Conservation (phyloP, 257 asterid genomes). For the Fraxinus pennsylvanica region DNA sequence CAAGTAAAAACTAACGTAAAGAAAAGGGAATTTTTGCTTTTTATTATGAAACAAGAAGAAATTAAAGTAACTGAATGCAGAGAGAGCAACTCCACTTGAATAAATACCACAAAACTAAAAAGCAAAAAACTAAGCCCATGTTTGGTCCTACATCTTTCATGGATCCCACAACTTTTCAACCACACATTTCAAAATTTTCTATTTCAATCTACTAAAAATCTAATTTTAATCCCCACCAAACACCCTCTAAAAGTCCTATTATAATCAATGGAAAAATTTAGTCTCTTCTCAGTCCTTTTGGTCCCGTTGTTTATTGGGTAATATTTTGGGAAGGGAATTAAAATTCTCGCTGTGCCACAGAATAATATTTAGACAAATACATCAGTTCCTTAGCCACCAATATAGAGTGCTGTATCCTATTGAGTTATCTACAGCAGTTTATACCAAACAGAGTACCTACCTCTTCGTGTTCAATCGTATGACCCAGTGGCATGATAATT, state of each 20-base stretch:
- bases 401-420: neutral
- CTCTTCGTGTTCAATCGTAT: slow-evolving; percentile 96
- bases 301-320: neutral
- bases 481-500: slow-evolving; percentile 92
- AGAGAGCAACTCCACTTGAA: neutral
- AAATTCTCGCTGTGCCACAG: neutral
- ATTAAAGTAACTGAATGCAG: neutral
- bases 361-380: neutral
- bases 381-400: neutral
- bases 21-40: neutral
- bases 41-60: neutral
- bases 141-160: no score
- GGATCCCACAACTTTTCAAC: no score
- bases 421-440: neutral
- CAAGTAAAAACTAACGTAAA: neutral
- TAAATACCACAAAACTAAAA: neutral
- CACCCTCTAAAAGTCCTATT: no score
- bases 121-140: no score
- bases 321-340: neutral
- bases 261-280: neutral
- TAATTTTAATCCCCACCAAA: no score
- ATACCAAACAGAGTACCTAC: slow-evolving; percentile 31
- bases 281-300: neutral
- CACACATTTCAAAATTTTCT: no score
- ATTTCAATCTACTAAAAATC: no score